Conservation (phyloP, 2,329 filamentous ascomycete genomes). For the Pyrenophora seminiperda region DNA sequence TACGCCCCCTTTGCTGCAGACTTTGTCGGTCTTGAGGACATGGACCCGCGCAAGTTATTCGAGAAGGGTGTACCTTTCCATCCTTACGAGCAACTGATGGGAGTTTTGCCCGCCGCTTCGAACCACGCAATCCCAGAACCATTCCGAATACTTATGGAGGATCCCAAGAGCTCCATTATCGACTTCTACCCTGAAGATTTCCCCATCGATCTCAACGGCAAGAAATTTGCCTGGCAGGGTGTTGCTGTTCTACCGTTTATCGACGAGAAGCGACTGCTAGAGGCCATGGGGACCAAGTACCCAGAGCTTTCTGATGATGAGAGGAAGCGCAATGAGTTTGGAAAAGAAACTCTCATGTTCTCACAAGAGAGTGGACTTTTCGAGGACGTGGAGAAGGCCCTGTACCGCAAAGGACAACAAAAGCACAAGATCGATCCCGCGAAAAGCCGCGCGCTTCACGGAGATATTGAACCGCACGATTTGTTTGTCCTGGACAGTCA, state of each 20-base stretch:
- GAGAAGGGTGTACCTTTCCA: constrained; percentile 82
- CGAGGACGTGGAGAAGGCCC: constrained; percentile 78
- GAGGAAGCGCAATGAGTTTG: constrained; percentile 74
- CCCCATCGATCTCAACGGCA: constrained; percentile 90
- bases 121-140: constrained; percentile 86
- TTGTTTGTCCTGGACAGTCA: constrained; percentile 83
- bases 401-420: constrained; percentile 78
- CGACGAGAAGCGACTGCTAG: constrained; percentile 82
- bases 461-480: constrained; percentile 79
- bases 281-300: constrained; percentile 82
- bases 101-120: constrained; percentile 90
- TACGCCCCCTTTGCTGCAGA: constrained; percentile 97
- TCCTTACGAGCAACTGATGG: constrained; percentile 98
- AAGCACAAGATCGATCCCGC: constrained; percentile 76
- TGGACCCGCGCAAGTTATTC: constrained; percentile 72
- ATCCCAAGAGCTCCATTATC: constrained; percentile 86
- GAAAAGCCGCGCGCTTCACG: constrained; percentile 77
- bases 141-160: constrained; percentile 89
- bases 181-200: constrained; percentile 98
- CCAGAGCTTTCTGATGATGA: constrained; percentile 79
- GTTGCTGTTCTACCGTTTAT: constrained; percentile 94
- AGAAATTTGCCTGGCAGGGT: constrained; percentile 98
- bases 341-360: constrained; percentile 80
- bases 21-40: constrained; percentile 80
- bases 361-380: constrained; percentile 86